phyloP scores from a whole-genome alignment of 1,139 yeast genomes.

The Blastobotrys malaysiensis region DNA sequence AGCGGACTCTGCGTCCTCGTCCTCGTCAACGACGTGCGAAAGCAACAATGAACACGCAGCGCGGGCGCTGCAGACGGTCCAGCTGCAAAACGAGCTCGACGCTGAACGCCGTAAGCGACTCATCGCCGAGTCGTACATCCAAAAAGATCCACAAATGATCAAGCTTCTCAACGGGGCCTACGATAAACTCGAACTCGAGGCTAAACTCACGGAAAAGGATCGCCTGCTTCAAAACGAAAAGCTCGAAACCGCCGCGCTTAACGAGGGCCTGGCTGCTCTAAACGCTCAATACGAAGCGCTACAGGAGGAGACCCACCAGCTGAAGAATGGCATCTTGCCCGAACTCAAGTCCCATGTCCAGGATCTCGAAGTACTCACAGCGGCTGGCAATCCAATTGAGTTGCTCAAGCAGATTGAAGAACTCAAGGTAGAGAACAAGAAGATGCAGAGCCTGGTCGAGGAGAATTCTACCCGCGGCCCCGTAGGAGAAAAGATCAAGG shows the following conservation, averaged over 20 bases:
- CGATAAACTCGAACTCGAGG: constrained; percentile 22
- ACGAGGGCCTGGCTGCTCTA: constrained; percentile 18
- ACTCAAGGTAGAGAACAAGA: constrained; percentile 33
- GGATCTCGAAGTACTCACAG: constrained; percentile 28
- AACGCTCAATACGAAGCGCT: constrained; percentile 27
- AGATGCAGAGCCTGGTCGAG: constrained; percentile 29
- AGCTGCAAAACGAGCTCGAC: constrained; percentile 28
- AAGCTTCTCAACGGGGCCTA: constrained; percentile 12
- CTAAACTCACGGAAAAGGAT: constrained; percentile 22
- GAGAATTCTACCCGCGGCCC: constrained; percentile 32
- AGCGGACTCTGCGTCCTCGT: constrained; percentile 13
- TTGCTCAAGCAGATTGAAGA: constrained; percentile 30
- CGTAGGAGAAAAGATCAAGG: constrained; percentile 32
- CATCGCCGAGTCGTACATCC: constrained; percentile 22
- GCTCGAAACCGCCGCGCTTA: constrained; percentile 22
- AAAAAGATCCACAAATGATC: constrained; percentile 11
- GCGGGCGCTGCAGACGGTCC: constrained; percentile 25
- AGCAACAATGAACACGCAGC: constrained; percentile 8
- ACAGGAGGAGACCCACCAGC: constrained; percentile 32
- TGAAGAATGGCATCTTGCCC: constrained; percentile 31
- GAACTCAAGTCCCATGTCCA: constrained; percentile 25
- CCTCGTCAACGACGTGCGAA: constrained; percentile 1
- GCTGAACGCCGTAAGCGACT: constrained; percentile 32
- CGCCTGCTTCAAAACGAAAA: constrained; percentile 22
- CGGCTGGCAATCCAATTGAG: constrained; percentile 31